Percentiles rank a stretch among this genome's conserved stretches.
phyloP scores from a whole-genome alignment of 2,329 filamentous ascomycete species.

The Nemania sp. region DNA sequence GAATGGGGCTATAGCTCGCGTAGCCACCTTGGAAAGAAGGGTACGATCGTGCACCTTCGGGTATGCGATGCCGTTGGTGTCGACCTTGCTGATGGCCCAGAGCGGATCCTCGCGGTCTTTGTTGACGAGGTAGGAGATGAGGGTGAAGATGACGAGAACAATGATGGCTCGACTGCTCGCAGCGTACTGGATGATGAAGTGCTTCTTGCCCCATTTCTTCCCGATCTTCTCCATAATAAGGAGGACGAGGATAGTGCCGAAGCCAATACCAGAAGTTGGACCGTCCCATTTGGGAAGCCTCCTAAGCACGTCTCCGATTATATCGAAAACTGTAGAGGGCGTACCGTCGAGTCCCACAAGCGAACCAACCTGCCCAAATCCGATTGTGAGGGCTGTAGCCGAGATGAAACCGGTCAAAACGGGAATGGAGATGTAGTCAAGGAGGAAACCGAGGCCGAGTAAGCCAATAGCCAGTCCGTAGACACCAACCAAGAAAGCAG shows the following conservation, averaged over 20 bases:
- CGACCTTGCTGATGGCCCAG: conserved; percentile 63
- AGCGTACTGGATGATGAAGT: conserved; percentile 61
- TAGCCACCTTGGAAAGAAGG: conserved; percentile 58
- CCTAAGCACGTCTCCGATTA: conserved; percentile 63
- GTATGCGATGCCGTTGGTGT: conserved; percentile 57
- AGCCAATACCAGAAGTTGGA: conserved; percentile 62
- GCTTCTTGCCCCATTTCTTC: conserved; percentile 61
- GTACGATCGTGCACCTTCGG: conserved; percentile 52
- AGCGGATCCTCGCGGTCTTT: conserved; percentile 53
- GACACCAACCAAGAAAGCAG: conserved; percentile 67
- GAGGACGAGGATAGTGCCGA: conserved; percentile 61
- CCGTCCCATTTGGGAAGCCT: conserved; percentile 61
- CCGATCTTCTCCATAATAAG: conserved; percentile 61
- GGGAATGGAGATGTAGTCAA: conserved; percentile 69
- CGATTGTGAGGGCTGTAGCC: conserved; percentile 67
- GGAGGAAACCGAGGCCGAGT: conserved; percentile 65
- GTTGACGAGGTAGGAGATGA: conserved; percentile 67
- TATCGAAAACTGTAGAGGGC: conserved; percentile 55
- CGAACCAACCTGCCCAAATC: conserved; percentile 65
- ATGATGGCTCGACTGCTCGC: conserved; percentile 65
- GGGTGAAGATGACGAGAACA: conserved; percentile 63
- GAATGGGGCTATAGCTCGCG: conserved; percentile 62
- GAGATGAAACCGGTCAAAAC: conserved; percentile 69
- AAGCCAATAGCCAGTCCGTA: conserved; percentile 63
- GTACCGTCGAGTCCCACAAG: conserved; percentile 61